A percentile compares a stretch with the other conserved stretches of the same genome.
Conservation (phyloP, 2,329 filamentous ascomycete species). For the Cercospora citrullina region DNA sequence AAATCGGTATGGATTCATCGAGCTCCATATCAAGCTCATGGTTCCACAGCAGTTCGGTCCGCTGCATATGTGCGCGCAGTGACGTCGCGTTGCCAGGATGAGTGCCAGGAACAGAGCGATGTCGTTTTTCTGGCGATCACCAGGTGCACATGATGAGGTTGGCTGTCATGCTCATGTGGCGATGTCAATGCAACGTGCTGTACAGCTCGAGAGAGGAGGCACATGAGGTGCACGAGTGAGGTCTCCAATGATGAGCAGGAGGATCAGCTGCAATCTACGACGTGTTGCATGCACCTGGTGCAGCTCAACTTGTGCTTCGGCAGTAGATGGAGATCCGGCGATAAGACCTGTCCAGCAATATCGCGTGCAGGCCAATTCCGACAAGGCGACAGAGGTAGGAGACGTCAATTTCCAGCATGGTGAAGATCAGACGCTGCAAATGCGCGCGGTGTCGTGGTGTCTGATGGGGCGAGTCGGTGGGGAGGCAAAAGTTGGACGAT, state of each 20-base stretch:
- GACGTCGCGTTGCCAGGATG: neutral
- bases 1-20: neutral
- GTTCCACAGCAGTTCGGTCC: neutral
- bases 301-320: neutral
- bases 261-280: neutral
- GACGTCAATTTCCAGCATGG: neutral
- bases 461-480: neutral
- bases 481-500: neutral
- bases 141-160: neutral
- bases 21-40: neutral
- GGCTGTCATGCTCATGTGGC: neutral
- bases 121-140: neutral
- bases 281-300: constrained; percentile 3
- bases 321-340: constrained; percentile 5
- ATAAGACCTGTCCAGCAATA: neutral
- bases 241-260: neutral
- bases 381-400: neutral
- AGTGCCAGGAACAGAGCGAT: neutral
- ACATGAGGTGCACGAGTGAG: neutral
- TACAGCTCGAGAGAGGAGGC: neutral
- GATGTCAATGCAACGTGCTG: neutral
- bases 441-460: neutral
- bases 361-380: neutral
- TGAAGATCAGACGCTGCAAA: neutral
- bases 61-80: neutral